Evolutionary conservation across 148 eudicot species (phyloP).

Genomic region (Chenopodium berlandieri): DNA sequence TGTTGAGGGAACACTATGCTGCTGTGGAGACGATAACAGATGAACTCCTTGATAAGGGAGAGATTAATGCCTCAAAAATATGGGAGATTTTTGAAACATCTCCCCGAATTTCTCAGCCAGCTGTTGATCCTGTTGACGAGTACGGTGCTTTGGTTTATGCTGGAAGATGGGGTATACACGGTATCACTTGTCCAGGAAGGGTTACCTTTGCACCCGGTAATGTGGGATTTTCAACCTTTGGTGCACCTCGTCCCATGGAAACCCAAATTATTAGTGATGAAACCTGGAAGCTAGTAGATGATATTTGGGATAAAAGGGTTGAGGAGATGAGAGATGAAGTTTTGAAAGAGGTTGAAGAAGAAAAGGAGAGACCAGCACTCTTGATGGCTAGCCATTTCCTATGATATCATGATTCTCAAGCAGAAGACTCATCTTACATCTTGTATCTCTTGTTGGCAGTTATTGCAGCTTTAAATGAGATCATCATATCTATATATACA

Average conservation of each 20-base stretch:
- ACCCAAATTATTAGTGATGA: constrained; percentile 77
- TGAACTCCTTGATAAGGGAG: constrained; percentile 69
- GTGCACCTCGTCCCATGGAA: constrained; percentile 91
- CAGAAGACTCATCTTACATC: constrained; percentile 1
- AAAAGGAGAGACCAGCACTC: constrained; percentile 55
- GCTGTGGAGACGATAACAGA: constrained; percentile 85
- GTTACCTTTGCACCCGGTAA: constrained; percentile 92
- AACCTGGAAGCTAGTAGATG: constrained; percentile 79
- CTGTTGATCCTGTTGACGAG: constrained; percentile 62
- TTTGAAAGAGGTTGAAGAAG: constrained; percentile 52
- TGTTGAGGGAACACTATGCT: constrained; percentile 57
- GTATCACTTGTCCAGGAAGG: constrained; percentile 83
- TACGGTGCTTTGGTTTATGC: constrained; percentile 76
- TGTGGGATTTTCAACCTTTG: constrained; percentile 84
- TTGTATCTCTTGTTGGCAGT: background rate
- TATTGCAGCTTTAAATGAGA: background rate
- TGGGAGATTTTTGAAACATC: constrained; percentile 62
- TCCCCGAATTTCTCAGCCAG: constrained; percentile 67
- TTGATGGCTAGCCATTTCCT: constrained; percentile 82
- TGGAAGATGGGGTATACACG: constrained; percentile 89
- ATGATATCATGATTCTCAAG: constrained; percentile 19
- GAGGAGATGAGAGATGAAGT: constrained; percentile 59
- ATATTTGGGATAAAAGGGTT: constrained; percentile 63
- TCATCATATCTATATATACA: background rate
- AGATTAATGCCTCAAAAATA: constrained; percentile 69